Evolutionary conservation across 805 yeast species (phyloP).

Genomic region (Sugiyamaella mastotermitis): DNA sequence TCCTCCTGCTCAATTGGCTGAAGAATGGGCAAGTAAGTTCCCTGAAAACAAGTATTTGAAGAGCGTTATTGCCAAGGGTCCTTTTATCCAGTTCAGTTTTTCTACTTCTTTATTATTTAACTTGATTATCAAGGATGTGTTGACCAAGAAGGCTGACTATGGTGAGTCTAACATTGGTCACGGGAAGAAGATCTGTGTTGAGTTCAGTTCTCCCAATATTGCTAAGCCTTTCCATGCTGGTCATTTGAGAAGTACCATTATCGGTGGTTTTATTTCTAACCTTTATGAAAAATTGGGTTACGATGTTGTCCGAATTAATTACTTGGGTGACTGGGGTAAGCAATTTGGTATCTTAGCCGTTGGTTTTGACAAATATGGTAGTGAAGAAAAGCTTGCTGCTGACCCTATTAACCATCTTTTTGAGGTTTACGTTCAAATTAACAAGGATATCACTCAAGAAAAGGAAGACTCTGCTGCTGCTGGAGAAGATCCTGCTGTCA

Average conservation of each 20-base stretch:
- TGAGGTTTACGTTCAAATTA: constrained; percentile 85
- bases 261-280: constrained; percentile 91
- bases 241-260: constrained; percentile 93
- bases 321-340: constrained; percentile 99
- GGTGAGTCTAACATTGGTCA: constrained; percentile 73
- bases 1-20: constrained; percentile 68
- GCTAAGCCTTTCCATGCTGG: constrained; percentile 99
- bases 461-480: constrained; percentile 38
- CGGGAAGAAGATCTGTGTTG: constrained; percentile 69
- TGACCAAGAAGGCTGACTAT: constrained; percentile 51
- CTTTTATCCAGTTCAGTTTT: constrained; percentile 86
- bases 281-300: constrained; percentile 87
- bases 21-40: constrained; percentile 73
- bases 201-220: constrained; percentile 95
- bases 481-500: constrained; percentile 30
- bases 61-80: constrained; percentile 77
- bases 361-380: constrained; percentile 83
- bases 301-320: constrained; percentile 88
- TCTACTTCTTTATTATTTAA: constrained; percentile 58
- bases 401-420: constrained; percentile 95
- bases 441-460: constrained; percentile 66
- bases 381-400: constrained; percentile 56
- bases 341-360: constrained; percentile 95
- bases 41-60: constrained; percentile 64
- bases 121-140: constrained; percentile 62